These are phyloP conservation scores for Blastocladiella emersonii DNA, from an alignment of 371 early-diverging fungal genomes.

Conservation along the genomic window DNA sequence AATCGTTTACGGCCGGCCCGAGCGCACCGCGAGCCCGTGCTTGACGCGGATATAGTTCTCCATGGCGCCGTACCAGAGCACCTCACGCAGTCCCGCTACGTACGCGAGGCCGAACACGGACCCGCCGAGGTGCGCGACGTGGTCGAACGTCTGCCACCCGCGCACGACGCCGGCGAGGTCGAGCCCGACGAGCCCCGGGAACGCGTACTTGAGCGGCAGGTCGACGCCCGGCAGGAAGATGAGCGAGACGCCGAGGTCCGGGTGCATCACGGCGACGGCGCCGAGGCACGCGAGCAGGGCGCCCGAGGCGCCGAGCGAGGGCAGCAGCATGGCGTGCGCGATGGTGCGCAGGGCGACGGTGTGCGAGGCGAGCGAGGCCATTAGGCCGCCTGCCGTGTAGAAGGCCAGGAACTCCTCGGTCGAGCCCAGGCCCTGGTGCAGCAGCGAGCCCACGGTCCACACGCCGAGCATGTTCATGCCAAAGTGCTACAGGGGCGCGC, in stretches of 20 bases:
- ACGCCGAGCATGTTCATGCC: slow-evolving; percentile 53
- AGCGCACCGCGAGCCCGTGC: background rate
- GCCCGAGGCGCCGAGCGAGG: slow-evolving; percentile 63
- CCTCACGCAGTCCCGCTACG: background rate
- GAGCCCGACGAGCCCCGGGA: slow-evolving; percentile 43
- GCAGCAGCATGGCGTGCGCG: slow-evolving; percentile 19
- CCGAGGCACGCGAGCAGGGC: slow-evolving; percentile 55
- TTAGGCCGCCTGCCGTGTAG: slow-evolving; percentile 48
- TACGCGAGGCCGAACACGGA: background rate
- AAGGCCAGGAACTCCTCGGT: slow-evolving; percentile 59
- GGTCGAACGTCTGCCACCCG: slow-evolving; percentile 49
- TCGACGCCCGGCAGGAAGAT: slow-evolving; percentile 44
- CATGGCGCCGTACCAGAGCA: background rate
- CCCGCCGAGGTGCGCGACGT: slow-evolving; percentile 21
- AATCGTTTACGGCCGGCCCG: too few relatives aligned
- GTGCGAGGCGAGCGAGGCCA: slow-evolving; percentile 50
- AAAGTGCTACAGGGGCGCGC: slow-evolving; percentile 43
- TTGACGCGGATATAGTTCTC: background rate
- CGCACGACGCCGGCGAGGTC: slow-evolving; percentile 43
- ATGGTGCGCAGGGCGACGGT: slow-evolving; percentile 16
- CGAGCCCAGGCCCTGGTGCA: slow-evolving; percentile 30
- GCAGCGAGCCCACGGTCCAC: slow-evolving; percentile 38
- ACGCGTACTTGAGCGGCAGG: slow-evolving; percentile 14
- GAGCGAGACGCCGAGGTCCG: slow-evolving; percentile 42
- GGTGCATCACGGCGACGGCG: slow-evolving; percentile 37